Evolutionary conservation across 768 basidiomycete genomes (phyloP).

Genomic region (Tylopilus felleus): DNA sequence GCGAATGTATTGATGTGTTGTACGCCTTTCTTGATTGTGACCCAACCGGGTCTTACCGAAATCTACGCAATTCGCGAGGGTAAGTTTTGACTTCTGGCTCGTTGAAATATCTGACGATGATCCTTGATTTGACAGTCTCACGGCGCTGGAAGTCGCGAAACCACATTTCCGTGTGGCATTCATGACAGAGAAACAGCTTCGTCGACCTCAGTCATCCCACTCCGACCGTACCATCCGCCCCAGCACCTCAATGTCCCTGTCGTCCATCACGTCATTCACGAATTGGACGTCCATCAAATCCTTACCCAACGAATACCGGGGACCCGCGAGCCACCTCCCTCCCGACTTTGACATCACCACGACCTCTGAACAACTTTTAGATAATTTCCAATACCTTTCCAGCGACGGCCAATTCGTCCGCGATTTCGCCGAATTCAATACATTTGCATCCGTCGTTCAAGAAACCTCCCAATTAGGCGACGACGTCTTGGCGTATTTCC

Average conservation of each 20-base stretch:
- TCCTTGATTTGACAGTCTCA: slow-evolving; percentile 35
- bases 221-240: slow-evolving; percentile 56
- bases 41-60: slow-evolving; percentile 48
- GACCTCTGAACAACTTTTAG: slow-evolving; percentile 47
- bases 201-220: slow-evolving; percentile 51
- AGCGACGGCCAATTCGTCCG: slow-evolving; percentile 38
- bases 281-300: slow-evolving; percentile 25
- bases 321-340: slow-evolving; percentile 36
- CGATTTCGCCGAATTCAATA: slow-evolving; percentile 37
- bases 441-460: slow-evolving; percentile 43
- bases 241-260: slow-evolving; percentile 37
- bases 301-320: slow-evolving; percentile 24
- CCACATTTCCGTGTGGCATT: slow-evolving; percentile 66
- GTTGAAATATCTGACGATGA: neutral
- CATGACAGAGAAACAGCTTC: slow-evolving; percentile 43
- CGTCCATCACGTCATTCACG: slow-evolving; percentile 49
- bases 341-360: slow-evolving; percentile 45
- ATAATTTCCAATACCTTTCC: slow-evolving; percentile 52
- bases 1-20: slow-evolving; percentile 60
- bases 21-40: slow-evolving; percentile 66
- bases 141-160: slow-evolving; percentile 63
- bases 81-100: slow-evolving; percentile 32
- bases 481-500: slow-evolving; percentile 49
- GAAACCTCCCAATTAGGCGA: slow-evolving; percentile 48
- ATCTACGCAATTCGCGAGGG: slow-evolving; percentile 70